Evolutionary conservation across 2,329 filamentous ascomycete genomes (phyloP).

Genomic region (Torrubiella hemipterigena): DNA sequence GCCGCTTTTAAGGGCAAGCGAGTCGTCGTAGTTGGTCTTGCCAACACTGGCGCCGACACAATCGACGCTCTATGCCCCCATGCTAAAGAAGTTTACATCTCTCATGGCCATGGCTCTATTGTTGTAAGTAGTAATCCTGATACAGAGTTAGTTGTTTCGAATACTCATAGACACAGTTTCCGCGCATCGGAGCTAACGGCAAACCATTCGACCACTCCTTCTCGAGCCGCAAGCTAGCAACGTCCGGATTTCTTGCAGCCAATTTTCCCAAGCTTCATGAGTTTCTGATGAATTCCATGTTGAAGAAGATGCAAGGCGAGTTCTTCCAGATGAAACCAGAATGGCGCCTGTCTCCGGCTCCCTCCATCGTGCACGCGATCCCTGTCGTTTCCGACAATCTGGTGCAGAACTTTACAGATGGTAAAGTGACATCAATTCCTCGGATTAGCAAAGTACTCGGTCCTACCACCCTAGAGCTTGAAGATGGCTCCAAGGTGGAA

Average conservation of each 20-base stretch:
- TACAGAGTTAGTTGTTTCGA: neutral
- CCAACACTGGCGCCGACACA: constrained; percentile 21
- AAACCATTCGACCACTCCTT: constrained; percentile 19
- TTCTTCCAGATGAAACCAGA: constrained; percentile 14
- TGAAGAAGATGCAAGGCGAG: constrained; percentile 11
- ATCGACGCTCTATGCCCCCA: constrained; percentile 18
- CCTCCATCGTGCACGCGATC: constrained; percentile 11
- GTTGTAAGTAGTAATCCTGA: constrained; percentile 15
- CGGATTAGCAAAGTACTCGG: constrained; percentile 14
- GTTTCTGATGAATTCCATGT: constrained; percentile 12
- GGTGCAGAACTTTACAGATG: constrained; percentile 21
- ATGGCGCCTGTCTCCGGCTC: constrained; percentile 16
- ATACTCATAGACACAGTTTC: constrained; percentile 10
- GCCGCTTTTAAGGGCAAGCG: constrained; percentile 24
- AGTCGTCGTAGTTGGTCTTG: constrained; percentile 30
- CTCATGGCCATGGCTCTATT: constrained; percentile 24
- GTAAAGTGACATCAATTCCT: constrained; percentile 19
- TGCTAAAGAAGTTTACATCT: constrained; percentile 26
- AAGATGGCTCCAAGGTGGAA: constrained; percentile 14
- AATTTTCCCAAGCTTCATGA: constrained; percentile 11
- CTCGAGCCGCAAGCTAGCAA: constrained; percentile 18
- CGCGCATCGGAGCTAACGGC: constrained; percentile 17
- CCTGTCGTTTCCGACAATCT: constrained; percentile 16
- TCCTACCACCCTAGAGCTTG: constrained; percentile 14
- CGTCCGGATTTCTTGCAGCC: constrained; percentile 16